phyloP scores from a whole-genome alignment of 371 early-diverging fungal species.

The Haplosporangium sp. region DNA sequence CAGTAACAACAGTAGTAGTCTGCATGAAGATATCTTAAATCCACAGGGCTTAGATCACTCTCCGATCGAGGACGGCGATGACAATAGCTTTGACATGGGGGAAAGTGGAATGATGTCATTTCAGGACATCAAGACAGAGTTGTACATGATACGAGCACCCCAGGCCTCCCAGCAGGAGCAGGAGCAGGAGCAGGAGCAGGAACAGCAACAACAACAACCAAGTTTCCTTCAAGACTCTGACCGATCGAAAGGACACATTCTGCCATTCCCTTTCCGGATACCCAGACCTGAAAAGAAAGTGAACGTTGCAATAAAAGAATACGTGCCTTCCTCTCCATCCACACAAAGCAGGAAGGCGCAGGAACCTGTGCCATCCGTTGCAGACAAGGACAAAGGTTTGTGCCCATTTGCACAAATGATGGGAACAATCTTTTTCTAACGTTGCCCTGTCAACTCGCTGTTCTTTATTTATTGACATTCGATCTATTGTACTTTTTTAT shows the following conservation, averaged over 20 bases:
- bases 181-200: slow-evolving; percentile 26
- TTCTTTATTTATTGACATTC: neutral
- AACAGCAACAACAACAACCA: neutral
- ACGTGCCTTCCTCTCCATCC: slow-evolving; percentile 13
- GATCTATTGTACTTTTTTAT: slow-evolving; percentile 1
- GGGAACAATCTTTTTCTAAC: neutral
- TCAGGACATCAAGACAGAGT: slow-evolving; percentile 48
- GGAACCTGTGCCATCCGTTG: slow-evolving; percentile 7
- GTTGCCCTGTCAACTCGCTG: neutral
- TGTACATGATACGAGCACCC: slow-evolving; percentile 30
- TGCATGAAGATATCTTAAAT: slow-evolving; percentile 2
- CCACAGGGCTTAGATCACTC: slow-evolving; percentile 23
- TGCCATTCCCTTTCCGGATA: slow-evolving; percentile 52
- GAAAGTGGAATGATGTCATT: slow-evolving; percentile 56
- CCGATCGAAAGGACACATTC: slow-evolving; percentile 19
- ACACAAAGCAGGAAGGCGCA: slow-evolving; percentile 9
- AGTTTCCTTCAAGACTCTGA: slow-evolving; percentile 15
- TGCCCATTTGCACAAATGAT: neutral
- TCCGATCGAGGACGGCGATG: slow-evolving; percentile 27
- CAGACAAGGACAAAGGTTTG: slow-evolving; percentile 50
- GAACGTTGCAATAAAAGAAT: slow-evolving; percentile 48
- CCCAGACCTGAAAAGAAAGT: slow-evolving; percentile 41
- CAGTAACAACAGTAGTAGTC: neutral
- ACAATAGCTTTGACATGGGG: slow-evolving; percentile 46
- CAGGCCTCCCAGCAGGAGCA: slow-evolving; percentile 13